Base-by-base conservation (phyloP, 2,329 filamentous ascomycete species). In the Didymosphaeria variabile region DNA sequence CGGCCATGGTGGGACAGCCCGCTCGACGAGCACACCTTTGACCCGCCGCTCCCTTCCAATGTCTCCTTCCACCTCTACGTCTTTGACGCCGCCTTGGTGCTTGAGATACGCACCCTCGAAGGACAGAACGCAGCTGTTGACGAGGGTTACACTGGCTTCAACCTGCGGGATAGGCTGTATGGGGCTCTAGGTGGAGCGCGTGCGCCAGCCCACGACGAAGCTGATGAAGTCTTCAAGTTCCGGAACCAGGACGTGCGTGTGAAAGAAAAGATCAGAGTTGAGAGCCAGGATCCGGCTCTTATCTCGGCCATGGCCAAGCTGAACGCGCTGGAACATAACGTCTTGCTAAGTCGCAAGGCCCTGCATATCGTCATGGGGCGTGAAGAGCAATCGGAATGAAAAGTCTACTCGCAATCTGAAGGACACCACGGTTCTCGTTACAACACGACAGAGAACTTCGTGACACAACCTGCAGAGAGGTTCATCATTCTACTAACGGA, bases 201-300 rank as follows among this genome's bases (percentile, higher is more conserved):
- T 60, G 68, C 74, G 3, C 80, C 79, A 13, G 68, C 71, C 7
- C 82, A 85, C 65, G 82, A 84, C 55, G 94, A 98, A 79, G 88
- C 90, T 65, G 91, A 94, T 62, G 86, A 88, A 40, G 81, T 91
- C 0, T 97, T 97, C 77, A 83, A 81, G 4, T 97, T 86, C 79
- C 71, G 81, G 15, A 86, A 87, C 5, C 85, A 88, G 58, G 88
- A 95, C 63, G 93, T 97, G 2, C 90, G 88, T 65, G 94, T 98
- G 49, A 88, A 90, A 67, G 94, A 97, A 77, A 97, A 97, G 81
- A 87, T 97, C 5, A 86, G 91, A 44, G 90, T 97, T 1, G 94
- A 97, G 78, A 94, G 88, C 71, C 92, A 93, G 58, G 94, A 98
- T 77, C 94, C 94, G 1, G 94, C 89, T 69, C 76, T 97, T 66